phyloP scores from a whole-genome alignment of 192 early-diverging fungal species.

The Backusella mclennaniae region DNA sequence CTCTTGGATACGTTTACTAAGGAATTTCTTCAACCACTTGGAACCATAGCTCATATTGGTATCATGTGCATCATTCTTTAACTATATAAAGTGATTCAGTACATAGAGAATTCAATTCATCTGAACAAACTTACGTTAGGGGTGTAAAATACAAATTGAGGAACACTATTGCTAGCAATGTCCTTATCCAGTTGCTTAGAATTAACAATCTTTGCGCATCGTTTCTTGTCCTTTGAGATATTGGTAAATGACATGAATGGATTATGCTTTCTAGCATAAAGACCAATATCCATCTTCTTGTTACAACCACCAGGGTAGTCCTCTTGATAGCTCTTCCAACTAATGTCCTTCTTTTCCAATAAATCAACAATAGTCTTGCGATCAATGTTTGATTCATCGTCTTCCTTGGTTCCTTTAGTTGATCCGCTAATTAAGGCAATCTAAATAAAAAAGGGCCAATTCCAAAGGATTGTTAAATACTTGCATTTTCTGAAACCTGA shows the following conservation, averaged over 20 bases:
- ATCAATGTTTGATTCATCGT: constrained; percentile 42
- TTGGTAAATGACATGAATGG: constrained; percentile 63
- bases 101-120: background rate
- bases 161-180: constrained; percentile 44
- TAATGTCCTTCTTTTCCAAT: constrained; percentile 50
- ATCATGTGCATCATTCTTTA: constrained; percentile 56
- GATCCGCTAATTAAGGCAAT: constrained; percentile 39
- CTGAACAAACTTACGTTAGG: constrained; percentile 21
- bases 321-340: constrained; percentile 63
- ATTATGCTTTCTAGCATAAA: constrained; percentile 64
- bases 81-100: constrained; percentile 20
- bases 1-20: constrained; percentile 48
- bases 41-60: constrained; percentile 43
- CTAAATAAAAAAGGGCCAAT: background rate
- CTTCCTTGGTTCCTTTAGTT: constrained; percentile 32
- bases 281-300: background rate
- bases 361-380: constrained; percentile 45
- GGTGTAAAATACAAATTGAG: constrained; percentile 57
- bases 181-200: constrained; percentile 54
- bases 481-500: background rate
- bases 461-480: background rate
- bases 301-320: constrained; percentile 43
- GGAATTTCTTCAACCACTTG: constrained; percentile 55
- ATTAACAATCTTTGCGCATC: constrained; percentile 64
- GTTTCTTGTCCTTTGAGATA: constrained; percentile 51